These are phyloP conservation scores for Oryza officinalis DNA, from an alignment of 176 grass and related monocot genomes.

Conservation along the genomic window DNA sequence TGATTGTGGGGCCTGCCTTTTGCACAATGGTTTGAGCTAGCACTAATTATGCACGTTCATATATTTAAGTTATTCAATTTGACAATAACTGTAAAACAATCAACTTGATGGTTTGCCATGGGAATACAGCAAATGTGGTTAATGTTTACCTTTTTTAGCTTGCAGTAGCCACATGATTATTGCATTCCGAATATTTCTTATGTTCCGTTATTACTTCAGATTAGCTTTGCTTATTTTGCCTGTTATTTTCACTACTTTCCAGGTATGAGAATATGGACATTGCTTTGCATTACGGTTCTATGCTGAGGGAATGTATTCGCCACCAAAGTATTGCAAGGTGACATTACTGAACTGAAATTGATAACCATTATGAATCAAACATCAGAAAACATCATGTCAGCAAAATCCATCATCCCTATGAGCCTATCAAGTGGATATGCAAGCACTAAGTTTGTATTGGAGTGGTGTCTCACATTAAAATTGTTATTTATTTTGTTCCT, in stretches of 20 bases:
- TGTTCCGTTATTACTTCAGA: slow-evolving; percentile 12
- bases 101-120: not conserved
- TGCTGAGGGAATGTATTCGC: slow-evolving; percentile 98
- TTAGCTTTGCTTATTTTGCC: slow-evolving; percentile 11
- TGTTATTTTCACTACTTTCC: slow-evolving; percentile 18
- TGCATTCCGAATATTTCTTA: slow-evolving; percentile 27
- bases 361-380: not conserved
- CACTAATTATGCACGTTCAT: not conserved
- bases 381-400: not conserved
- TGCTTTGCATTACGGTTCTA: slow-evolving; percentile 95
- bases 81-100: not conserved
- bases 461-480: not conserved
- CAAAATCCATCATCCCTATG: not conserved
- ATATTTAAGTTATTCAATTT: not conserved
- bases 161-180: not conserved
- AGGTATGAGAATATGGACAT: slow-evolving; percentile 98
- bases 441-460: slow-evolving; percentile 5
- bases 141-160: not conserved
- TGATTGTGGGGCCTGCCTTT: not conserved
- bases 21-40: not conserved
- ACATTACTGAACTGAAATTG: slow-evolving; percentile 31
- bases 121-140: not conserved
- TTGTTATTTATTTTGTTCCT: not conserved
- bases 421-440: not conserved
- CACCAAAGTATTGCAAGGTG: slow-evolving; percentile 98